A percentile compares a stretch with the other conserved stretches of the same genome.
These are phyloP conservation scores for Alternaria dauci DNA, from an alignment of 2,329 filamentous ascomycete genomes.

Conservation along the genomic window DNA sequence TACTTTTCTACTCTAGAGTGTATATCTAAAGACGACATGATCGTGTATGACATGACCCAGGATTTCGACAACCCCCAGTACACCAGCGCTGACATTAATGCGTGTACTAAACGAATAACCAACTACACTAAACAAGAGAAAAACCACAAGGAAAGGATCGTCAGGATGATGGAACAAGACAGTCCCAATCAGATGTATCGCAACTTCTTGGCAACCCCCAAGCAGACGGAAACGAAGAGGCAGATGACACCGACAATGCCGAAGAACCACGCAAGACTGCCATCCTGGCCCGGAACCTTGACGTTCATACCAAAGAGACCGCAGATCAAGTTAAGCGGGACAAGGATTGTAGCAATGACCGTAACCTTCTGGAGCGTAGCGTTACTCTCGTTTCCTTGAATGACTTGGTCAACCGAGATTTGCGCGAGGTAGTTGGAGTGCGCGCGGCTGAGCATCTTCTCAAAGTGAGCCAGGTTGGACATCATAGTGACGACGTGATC, in stretches of 20 bases:
- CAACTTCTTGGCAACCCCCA: constrained; percentile 55
- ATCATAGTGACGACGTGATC: constrained; percentile 99
- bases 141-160: constrained; percentile 2
- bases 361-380: constrained; percentile 94
- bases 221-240: constrained; percentile 51
- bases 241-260: constrained; percentile 67
- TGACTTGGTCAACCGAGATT: constrained; percentile 88
- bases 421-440: constrained; percentile 98
- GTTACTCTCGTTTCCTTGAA: constrained; percentile 87
- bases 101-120: constrained; percentile 6
- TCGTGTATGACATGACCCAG: constrained; percentile 12
- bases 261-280: constrained; percentile 65
- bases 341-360: constrained; percentile 90
- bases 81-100: constrained; percentile 17
- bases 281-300: constrained; percentile 68
- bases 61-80: constrained; percentile 9
- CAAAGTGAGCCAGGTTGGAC: constrained; percentile 92
- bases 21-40: constrained; percentile 13
- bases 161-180: background rate
- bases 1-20: constrained; percentile 19
- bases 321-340: constrained; percentile 92
- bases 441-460: constrained; percentile 93
- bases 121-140: background rate
- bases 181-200: constrained; percentile 48
- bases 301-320: constrained; percentile 92